Evolutionary conservation across 2,329 filamentous ascomycete genomes (phyloP).

Genomic region (Aspergillus eucalypticola): DNA sequence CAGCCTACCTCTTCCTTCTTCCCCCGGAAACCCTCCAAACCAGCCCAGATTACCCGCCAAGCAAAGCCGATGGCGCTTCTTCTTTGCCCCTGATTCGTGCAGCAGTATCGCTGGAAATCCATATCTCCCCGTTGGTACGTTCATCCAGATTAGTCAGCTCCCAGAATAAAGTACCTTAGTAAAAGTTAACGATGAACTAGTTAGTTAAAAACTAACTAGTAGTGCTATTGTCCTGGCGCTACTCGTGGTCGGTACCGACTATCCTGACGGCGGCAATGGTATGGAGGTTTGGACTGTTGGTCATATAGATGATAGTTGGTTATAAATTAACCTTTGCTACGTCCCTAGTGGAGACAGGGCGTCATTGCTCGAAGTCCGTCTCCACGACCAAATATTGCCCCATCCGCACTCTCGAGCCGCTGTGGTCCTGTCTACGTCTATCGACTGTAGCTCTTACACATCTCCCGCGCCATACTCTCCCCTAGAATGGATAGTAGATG

Average conservation of each 20-base stretch:
- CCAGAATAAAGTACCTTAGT: background rate
- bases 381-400: background rate
- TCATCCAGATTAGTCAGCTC: background rate
- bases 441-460: background rate
- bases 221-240: too few relatives aligned
- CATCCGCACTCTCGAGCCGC: background rate
- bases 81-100: background rate
- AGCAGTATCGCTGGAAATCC: background rate
- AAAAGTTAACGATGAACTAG: too few relatives aligned
- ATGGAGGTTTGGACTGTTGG: too few relatives aligned
- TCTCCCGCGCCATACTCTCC: background rate
- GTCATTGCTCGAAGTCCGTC: background rate
- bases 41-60: slow-evolving; percentile 1
- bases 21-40: background rate
- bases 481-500: background rate
- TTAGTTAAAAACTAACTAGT: too few relatives aligned
- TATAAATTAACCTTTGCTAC: background rate
- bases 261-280: too few relatives aligned
- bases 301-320: too few relatives aligned
- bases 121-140: background rate
- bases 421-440: background rate
- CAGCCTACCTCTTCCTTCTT: background rate
- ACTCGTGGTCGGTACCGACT: too few relatives aligned
- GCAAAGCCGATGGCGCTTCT: background rate
- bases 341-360: background rate